These are phyloP conservation scores for Hypoxylon sp. DNA, from an alignment of 2,329 filamentous ascomycete genomes.

Conservation along the genomic window DNA sequence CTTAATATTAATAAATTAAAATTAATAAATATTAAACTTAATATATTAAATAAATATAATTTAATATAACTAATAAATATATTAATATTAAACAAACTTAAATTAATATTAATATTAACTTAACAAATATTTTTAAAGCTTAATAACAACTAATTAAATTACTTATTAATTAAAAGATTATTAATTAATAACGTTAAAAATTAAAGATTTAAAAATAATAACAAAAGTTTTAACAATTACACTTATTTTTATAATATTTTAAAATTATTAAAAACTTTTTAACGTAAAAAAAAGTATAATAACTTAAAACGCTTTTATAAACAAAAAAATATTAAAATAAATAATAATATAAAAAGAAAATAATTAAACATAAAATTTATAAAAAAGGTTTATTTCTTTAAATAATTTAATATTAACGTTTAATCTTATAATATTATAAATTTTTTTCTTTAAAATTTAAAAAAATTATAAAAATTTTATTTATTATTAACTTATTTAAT, in stretches of 20 bases:
- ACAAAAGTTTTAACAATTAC: background rate
- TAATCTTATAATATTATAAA: background rate
- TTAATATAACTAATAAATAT: no score
- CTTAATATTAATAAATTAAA: background rate
- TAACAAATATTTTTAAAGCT: no score
- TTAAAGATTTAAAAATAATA: no score
- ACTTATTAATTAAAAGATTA: background rate
- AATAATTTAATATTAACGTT: background rate
- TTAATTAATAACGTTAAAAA: background rate
- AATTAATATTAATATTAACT: no score
- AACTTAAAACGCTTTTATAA: background rate
- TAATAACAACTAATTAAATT: background rate
- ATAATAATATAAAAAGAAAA: no score
- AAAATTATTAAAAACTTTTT: background rate
- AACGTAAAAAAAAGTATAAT: background rate
- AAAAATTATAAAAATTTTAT: background rate
- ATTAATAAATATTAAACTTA: no score
- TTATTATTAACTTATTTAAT: background rate
- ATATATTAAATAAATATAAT: no score
- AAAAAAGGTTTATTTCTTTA: background rate
- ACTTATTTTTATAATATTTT: background rate
- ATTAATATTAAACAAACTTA: background rate
- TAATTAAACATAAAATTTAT: no score
- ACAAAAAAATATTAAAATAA: background rate
- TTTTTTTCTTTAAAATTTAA: slow-evolving; percentile 1